Conservation (phyloP, 129 eudicot species). For the Calendula officinalis region DNA sequence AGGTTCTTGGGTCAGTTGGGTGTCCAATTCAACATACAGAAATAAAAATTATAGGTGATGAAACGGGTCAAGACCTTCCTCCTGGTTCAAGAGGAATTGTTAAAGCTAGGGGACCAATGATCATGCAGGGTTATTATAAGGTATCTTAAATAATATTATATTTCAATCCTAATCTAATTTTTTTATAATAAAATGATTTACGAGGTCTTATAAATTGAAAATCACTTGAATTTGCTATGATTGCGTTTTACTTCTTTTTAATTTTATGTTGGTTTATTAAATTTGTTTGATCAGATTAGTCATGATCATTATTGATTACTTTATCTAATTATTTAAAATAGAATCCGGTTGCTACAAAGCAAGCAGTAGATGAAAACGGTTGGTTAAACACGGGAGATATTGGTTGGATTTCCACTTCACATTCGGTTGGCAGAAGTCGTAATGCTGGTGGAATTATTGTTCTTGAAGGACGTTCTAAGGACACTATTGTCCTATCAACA, state of each 20-base stretch:
- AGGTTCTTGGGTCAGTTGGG: constrained; percentile 95
- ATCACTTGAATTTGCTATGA: not conserved
- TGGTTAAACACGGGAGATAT: constrained; percentile 97
- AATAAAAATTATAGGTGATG: constrained; percentile 73
- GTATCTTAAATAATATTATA: constrained; percentile 28
- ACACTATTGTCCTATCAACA: constrained; percentile 94
- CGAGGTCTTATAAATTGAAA: not conserved
- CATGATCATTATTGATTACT: constrained; percentile 4
- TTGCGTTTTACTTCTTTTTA: not conserved
- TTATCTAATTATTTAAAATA: constrained; percentile 29
- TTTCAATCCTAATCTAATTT: too few species aligned
- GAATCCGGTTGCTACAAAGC: constrained; percentile 70
- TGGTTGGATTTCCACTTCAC: constrained; percentile 82
- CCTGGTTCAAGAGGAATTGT: constrained; percentile 78
- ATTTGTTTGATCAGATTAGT: not conserved
- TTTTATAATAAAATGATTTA: not conserved
- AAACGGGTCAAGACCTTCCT: constrained; percentile 68
- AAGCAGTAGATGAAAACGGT: constrained; percentile 82
- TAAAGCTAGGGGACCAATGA: constrained; percentile 86
- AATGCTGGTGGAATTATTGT: constrained; percentile 72
- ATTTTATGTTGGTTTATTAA: not conserved
- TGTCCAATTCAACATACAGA: constrained; percentile 62
- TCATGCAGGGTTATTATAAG: constrained; percentile 96
- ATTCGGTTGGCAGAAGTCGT: constrained; percentile 81
- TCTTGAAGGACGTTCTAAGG: constrained; percentile 99